Evolutionary conservation across 257 asterid species (phyloP), one percentile per base, ranked within the genome.

Genomic region (Ocimum tenuiflorum): DNA sequence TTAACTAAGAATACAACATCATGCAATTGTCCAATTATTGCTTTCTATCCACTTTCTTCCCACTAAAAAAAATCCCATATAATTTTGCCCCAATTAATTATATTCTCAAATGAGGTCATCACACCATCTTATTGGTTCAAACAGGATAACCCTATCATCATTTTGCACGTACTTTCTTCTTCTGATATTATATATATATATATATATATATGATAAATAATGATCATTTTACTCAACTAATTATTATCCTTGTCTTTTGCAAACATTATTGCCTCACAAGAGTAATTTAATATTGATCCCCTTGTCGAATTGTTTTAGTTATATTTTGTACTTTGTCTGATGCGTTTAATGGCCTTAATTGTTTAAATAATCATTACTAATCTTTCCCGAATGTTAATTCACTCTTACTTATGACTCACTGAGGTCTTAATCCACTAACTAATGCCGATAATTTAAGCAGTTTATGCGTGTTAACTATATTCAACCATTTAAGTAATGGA

Each of bases 21-120:
- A 70, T 60, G 58, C 60, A 73, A 19, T 55, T 48, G 33, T 60
- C 51, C 27, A 35, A 52, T 60, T 72, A 63, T 72, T 62, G 74
- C 78, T 72, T 50, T 78, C 59, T 74, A 78, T 62, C 89, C 86
- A 83, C 86, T 79, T 74, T 74, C 78, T 50, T 75, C 53, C 85
- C 86, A 83, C 86, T 81, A 4, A 69, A 71, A 68, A 47, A 38
- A 63, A 41, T 23, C 65, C 69, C 76, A 19, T 73, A n/a, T n/a
- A n/a, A 73, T 63, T 73, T 73, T 35, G 20, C n/a, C 11, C 29
- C 13, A 47, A 5, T 42, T 11, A 3, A 36, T 59, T 65, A 19
- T 41, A 50, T 65, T 53, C 63, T 70, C 45, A 35, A 41, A 20
- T 76, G 72, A 78, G 68, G 73, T 74, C 79, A 81, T 35, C 24